Evolutionary conservation across 2,329 filamentous ascomycete genomes (phyloP), one percentile per base, ranked within the genome.

Genomic region (Aspergillus spinulosporus): DNA sequence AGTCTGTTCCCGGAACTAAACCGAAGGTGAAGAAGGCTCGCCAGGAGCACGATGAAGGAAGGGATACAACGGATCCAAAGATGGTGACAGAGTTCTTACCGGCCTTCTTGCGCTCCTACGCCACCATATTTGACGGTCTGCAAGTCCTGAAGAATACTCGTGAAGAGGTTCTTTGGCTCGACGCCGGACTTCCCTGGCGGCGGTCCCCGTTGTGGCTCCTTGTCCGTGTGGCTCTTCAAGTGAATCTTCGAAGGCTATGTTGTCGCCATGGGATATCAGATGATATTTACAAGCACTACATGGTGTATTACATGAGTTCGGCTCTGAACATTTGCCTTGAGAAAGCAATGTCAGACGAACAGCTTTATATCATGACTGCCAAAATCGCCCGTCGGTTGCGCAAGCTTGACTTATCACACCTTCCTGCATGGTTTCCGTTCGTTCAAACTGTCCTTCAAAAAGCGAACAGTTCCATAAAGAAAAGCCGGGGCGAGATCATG

Each of bases 1-100:
- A 79, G 54, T 26, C 62, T 21, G 68, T 59, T 11, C 59, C 65
- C 4, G 72, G 69, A 15, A 73, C 74, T 4, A 71, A 72, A 48
- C 66, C 71, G 1, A 65, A 68, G 29, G 63, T 68, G 0, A 61
- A 9, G 2, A 84, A 84, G 53, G 76, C 74, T 1, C 49, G 66
- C 0, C 58, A 64, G 7, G 49, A 56, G 2, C 63, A 72, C 1
- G 61, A 63, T 1, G 82, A 85, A 57, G 66, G 65, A 0, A 74
- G 81, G 2, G 81, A 86, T 14, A 80, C 81, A 0, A 68, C 65
- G 0, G 52, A 81, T 52, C 84, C 83, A 0, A 72, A 66, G 1
- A 69, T 84, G 9, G 74, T 86, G 0, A 84, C 80, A 0, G 78
- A 84, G 40, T 73, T 82, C 5, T 65, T 85, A 1, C 69, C 78